Conservation (phyloP, 1,139 yeast species). For the Saccharomycopsis crataegensis region DNA sequence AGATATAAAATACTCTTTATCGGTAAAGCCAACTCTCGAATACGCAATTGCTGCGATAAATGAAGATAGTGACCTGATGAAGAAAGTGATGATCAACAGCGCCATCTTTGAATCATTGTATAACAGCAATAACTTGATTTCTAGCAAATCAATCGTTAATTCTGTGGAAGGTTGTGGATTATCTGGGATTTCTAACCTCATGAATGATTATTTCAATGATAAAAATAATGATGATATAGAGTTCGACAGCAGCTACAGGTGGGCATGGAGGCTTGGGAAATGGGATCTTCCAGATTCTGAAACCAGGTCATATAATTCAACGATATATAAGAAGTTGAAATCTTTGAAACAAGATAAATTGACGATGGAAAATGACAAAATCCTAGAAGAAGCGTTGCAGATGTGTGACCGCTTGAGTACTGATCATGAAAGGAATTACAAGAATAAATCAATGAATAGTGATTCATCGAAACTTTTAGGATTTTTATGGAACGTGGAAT, state of each 20-base stretch:
- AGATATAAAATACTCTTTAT: constrained; percentile 64
- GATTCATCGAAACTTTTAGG: constrained; percentile 36
- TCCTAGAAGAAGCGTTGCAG: not conserved
- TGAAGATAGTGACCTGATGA: constrained; percentile 32
- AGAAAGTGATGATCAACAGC: constrained; percentile 45
- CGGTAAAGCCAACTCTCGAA: constrained; percentile 45
- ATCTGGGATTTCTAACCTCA: constrained; percentile 40
- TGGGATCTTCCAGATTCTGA: constrained; percentile 60
- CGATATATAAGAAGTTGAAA: constrained; percentile 19
- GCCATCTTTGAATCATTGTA: constrained; percentile 44
- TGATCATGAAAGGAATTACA: not conserved
- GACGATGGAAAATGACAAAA: not conserved
- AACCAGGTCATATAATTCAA: constrained; percentile 36
- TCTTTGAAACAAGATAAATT: not conserved
- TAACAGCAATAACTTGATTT: constrained; percentile 5
- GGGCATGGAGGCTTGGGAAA: constrained; percentile 64
- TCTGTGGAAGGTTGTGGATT: constrained; percentile 42
- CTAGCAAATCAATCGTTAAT: constrained; percentile 8
- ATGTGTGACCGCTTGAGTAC: not conserved
- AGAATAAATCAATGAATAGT: not conserved
- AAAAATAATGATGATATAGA: constrained; percentile 8
- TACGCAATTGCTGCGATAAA: constrained; percentile 41
- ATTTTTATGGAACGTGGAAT: constrained; percentile 28
- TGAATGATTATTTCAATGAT: constrained; percentile 25
- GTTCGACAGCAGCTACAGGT: constrained; percentile 29